phyloP scores from a whole-genome alignment of 2,329 filamentous ascomycete species.

The Chrysosporium keratinophilum region DNA sequence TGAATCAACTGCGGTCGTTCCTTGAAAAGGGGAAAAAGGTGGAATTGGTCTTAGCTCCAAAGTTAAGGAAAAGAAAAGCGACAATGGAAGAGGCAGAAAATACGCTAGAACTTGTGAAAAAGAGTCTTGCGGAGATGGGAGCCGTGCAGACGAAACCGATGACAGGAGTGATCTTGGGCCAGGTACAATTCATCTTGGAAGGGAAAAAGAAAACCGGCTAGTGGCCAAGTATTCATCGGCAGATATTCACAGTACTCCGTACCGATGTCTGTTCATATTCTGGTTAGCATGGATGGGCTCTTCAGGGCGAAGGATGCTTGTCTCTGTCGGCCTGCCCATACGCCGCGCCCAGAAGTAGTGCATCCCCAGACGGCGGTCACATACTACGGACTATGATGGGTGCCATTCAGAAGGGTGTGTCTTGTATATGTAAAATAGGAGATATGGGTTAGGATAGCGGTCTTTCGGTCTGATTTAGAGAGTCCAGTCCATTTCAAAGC shows the following conservation, averaged over 20 bases:
- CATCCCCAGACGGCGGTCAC: no score
- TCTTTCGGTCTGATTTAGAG: no score
- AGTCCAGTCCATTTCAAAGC: no score
- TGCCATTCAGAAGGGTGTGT: no score
- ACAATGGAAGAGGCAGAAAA: conserved; percentile 50
- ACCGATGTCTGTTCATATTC: background rate
- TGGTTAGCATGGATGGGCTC: no score
- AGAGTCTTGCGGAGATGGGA: conserved; percentile 36
- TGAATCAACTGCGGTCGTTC: conserved; percentile 59
- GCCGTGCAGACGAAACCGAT: conserved; percentile 33
- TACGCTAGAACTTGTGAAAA: conserved; percentile 45
- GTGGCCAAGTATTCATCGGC: no score
- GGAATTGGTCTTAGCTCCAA: conserved; percentile 60
- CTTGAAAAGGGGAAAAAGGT: conserved; percentile 64
- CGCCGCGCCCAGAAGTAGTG: no score
- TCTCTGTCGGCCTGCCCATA: no score
- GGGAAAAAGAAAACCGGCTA: background rate
- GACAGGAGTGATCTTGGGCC: conserved; percentile 34
- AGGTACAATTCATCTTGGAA: conserved; percentile 17
- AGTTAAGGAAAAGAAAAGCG: conserved; percentile 52
- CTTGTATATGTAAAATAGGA: no score
- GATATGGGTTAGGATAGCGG: no score
- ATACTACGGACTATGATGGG: no score
- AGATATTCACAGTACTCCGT: background rate
- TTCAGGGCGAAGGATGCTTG: no score